A percentile compares a stretch with the other conserved stretches of the same genome.
Conservation (phyloP, 1,284 basidiomycete genomes). For the Vanrija sp. region DNA sequence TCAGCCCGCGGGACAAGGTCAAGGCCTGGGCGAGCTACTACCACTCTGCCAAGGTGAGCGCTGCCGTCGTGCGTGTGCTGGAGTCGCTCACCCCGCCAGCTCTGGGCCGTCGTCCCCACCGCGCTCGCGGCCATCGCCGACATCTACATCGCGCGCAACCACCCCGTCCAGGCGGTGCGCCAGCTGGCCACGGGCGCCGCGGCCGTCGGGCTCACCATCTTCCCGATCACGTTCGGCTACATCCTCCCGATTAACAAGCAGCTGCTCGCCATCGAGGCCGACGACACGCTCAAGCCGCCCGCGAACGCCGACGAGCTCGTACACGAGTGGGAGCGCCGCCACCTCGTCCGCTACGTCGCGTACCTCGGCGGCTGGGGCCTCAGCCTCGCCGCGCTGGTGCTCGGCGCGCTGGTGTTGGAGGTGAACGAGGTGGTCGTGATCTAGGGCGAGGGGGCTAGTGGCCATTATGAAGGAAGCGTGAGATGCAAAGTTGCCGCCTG, state of each 20-base stretch:
- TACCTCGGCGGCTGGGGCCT: constrained; percentile 8
- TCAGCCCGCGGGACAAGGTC: constrained; percentile 9
- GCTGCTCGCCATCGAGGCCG: constrained; percentile 9
- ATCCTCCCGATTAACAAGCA: constrained; percentile 21
- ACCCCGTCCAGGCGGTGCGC: constrained; percentile 15
- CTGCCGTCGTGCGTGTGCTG: too few species aligned
- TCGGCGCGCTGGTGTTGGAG: neutral
- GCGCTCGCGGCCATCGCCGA: constrained; percentile 9
- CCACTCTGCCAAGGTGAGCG: constrained; percentile 16
- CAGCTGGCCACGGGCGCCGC: constrained; percentile 19
- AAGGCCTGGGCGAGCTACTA: constrained; percentile 17
- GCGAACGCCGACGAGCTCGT: constrained; percentile 15
- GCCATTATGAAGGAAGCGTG: too few species aligned
- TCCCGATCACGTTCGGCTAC: constrained; percentile 22
- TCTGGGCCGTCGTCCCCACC: constrained; percentile 8
- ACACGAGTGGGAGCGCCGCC: constrained; percentile 19
- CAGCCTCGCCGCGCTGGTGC: constrained; percentile 7
- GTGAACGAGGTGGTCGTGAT: neutral
- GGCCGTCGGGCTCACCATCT: constrained; percentile 13
- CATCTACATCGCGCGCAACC: constrained; percentile 14
- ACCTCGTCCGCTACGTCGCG: constrained; percentile 13
- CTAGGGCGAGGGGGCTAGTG: neutral
- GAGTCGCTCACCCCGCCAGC: constrained; percentile 6
- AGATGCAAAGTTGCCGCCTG: too few species aligned
- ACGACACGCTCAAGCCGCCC: constrained; percentile 3